Percentiles rank a stretch among this genome's conserved stretches.
Evolutionary conservation across 1,284 basidiomycete genomes (phyloP).

Genomic region (Pseudozyma hubeiensis): DNA sequence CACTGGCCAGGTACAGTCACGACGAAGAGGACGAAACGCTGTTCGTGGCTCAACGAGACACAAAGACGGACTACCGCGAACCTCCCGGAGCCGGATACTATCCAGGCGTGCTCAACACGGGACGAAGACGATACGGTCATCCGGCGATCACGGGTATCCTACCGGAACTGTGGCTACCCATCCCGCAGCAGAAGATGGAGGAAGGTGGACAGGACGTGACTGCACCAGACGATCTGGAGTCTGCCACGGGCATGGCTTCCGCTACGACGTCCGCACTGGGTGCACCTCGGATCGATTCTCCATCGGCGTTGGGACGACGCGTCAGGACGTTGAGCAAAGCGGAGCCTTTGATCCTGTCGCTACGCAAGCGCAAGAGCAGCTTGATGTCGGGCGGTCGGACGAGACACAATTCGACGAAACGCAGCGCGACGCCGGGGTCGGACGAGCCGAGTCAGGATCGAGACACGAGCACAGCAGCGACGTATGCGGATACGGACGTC

Average conservation of each 20-base stretch:
- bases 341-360: conserved; percentile 51
- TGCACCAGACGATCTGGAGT: conserved; percentile 32
- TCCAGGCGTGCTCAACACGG: conserved; percentile 58
- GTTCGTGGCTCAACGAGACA: conserved; percentile 76
- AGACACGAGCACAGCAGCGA: not conserved
- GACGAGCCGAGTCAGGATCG: not conserved
- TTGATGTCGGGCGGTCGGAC: conserved; percentile 16
- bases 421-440: not conserved
- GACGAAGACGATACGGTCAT: conserved; percentile 59
- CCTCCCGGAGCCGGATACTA: conserved; percentile 59
- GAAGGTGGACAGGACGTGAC: conserved; percentile 34
- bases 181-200: conserved; percentile 22
- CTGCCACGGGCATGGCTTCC: conserved; percentile 15
- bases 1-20: conserved; percentile 76
- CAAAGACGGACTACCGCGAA: conserved; percentile 62
- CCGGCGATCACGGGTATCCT: conserved; percentile 62
- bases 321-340: conserved; percentile 29
- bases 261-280: conserved; percentile 30
- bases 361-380: conserved; percentile 43
- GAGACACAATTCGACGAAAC: not conserved
- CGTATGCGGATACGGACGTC: not conserved
- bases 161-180: conserved; percentile 64
- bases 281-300: conserved; percentile 1
- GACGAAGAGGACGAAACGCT: conserved; percentile 89
- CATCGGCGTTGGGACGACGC: conserved; percentile 12